These are phyloP conservation scores for Cystobasidium slooffiae DNA, from an alignment of 1,284 basidiomycete species.

Conservation along the genomic window DNA sequence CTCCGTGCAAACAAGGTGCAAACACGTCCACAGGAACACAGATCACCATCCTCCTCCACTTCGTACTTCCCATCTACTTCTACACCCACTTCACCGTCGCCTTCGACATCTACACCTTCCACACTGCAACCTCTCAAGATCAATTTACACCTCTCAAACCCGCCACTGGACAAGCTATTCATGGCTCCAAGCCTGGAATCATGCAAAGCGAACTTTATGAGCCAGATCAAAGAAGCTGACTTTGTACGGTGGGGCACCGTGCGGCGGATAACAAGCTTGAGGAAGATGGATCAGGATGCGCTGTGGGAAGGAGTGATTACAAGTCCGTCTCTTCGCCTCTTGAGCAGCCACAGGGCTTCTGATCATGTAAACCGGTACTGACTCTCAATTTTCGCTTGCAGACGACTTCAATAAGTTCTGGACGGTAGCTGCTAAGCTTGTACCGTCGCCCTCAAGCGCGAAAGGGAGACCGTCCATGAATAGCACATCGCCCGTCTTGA, in stretches of 20 bases:
- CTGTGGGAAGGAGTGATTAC: conserved; percentile 85
- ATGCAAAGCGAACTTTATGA: conserved; percentile 89
- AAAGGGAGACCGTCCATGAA: conserved; percentile 60
- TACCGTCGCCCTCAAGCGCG: conserved; percentile 62
- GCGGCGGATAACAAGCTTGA: conserved; percentile 82
- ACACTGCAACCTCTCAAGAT: conserved; percentile 61
- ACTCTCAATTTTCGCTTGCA: too few relatives aligned
- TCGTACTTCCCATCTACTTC: conserved; percentile 24
- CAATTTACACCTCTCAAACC: conserved; percentile 79
- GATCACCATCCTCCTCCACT: conserved; percentile 40
- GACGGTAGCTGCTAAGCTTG: conserved; percentile 83
- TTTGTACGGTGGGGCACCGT: conserved; percentile 94
- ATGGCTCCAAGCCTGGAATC: conserved; percentile 75
- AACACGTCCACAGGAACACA: conserved; percentile 1
- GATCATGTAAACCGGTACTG: too few relatives aligned
- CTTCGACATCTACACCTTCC: conserved; percentile 27
- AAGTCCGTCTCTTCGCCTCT: too few relatives aligned
- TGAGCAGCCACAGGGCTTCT: too few relatives aligned
- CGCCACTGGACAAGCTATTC: conserved; percentile 81
- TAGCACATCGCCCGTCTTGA: conserved; percentile 57
- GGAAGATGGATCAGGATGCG: conserved; percentile 86
- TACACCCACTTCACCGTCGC: not conserved
- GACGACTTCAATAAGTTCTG: conserved; percentile 95
- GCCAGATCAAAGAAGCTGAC: conserved; percentile 90
- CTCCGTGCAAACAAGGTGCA: conserved; percentile 52